A percentile compares a stretch with the other conserved stretches of the same genome.
phyloP scores from a whole-genome alignment of 2,329 filamentous ascomycete species.

The Penicillium palitans region DNA sequence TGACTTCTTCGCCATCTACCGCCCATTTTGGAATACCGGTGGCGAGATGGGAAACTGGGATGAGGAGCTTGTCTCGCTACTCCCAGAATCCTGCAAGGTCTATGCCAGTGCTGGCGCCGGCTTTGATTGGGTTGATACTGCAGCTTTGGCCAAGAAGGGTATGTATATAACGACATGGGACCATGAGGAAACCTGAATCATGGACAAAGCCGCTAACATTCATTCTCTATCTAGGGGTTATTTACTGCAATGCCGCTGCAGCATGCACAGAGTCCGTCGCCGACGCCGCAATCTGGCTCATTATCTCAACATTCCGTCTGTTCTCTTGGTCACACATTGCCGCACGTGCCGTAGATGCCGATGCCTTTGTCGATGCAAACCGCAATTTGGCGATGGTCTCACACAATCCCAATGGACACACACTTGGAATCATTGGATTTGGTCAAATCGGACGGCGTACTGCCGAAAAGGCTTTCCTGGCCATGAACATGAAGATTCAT shows the following conservation, averaged over 20 bases:
- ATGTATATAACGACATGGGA: constrained; percentile 21
- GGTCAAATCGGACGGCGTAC: constrained; percentile 66
- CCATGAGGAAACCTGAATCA: background rate
- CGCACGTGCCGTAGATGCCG: constrained; percentile 49
- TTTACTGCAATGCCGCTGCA: constrained; percentile 70
- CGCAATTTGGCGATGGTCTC: constrained; percentile 59
- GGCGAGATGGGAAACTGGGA: constrained; percentile 67
- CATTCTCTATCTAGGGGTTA: constrained; percentile 20
- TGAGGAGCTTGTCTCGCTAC: constrained; percentile 55
- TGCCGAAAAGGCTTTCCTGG: constrained; percentile 57
- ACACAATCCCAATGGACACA: constrained; percentile 62
- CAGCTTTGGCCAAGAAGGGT: constrained; percentile 62
- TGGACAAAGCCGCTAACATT: background rate
- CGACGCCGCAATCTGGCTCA: constrained; percentile 68
- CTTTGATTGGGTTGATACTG: constrained; percentile 64
- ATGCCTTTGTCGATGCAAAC: constrained; percentile 60
- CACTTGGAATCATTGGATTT: constrained; percentile 67
- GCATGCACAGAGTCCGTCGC: constrained; percentile 72
- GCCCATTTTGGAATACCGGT: constrained; percentile 65
- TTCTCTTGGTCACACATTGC: constrained; percentile 64
- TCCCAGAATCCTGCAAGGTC: constrained; percentile 57
- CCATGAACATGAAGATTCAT: constrained; percentile 66
- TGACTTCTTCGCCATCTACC: constrained; percentile 51
- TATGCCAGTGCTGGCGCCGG: constrained; percentile 63
- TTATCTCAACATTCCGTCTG: constrained; percentile 68